phyloP scores from a whole-genome alignment of 495 filamentous ascomycete genomes.

The Aspergillus olivimuriae region DNA sequence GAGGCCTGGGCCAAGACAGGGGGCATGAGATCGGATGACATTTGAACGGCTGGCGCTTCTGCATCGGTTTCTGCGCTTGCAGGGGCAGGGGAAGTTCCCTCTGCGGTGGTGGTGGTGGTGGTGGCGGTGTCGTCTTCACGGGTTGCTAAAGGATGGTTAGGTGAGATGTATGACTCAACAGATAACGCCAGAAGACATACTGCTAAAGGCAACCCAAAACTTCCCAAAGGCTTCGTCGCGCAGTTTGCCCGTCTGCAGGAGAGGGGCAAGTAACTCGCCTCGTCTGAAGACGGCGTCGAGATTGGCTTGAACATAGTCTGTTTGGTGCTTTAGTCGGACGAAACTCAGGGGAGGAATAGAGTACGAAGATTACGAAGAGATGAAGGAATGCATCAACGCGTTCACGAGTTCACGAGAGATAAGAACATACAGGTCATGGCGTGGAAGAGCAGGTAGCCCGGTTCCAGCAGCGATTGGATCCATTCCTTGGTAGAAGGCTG shows the following conservation, averaged over 20 bases:
- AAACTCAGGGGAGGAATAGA: too few relatives aligned
- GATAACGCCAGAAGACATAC: conserved; percentile 13
- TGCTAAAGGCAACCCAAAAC: conserved; percentile 38
- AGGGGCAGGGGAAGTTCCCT: too few relatives aligned
- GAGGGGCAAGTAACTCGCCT: conserved; percentile 33
- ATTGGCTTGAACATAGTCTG: conserved; percentile 31
- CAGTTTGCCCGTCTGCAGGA: conserved; percentile 23
- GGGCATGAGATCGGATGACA: conserved; percentile 33
- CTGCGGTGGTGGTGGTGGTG: conserved; percentile 2
- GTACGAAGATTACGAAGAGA: too few relatives aligned
- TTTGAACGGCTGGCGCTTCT: too few relatives aligned
- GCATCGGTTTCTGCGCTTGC: too few relatives aligned
- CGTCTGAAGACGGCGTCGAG: conserved; percentile 27
- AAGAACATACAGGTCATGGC: conserved; percentile 28
- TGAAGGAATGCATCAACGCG: too few relatives aligned
- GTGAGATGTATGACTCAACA: neutral
- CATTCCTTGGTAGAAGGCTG: conserved; percentile 12
- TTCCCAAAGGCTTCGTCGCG: conserved; percentile 39
- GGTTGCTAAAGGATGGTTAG: neutral
- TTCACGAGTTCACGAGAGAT: neutral
- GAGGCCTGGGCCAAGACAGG: conserved; percentile 27
- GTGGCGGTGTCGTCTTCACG: neutral
- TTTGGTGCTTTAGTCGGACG: too few relatives aligned
- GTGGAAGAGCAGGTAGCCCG: conserved; percentile 22
- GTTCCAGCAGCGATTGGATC: conserved; percentile 22